phyloP scores from a whole-genome alignment of 257 asterid species.

The Primulina tabacum region DNA sequence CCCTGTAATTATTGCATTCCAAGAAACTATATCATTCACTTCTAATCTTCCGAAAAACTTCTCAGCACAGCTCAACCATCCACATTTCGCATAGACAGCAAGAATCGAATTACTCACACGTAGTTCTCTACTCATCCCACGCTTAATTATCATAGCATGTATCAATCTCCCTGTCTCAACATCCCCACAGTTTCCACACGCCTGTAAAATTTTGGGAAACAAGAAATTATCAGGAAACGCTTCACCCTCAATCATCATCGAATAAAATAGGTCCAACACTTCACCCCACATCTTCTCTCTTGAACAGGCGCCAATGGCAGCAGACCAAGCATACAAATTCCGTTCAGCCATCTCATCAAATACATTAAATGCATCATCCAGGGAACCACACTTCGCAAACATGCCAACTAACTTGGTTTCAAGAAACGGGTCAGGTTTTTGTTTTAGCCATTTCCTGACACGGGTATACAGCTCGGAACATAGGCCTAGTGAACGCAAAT shows the following conservation, averaged over 20 bases:
- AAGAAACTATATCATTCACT: conserved; percentile 56
- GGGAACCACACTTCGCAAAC: conserved; percentile 70
- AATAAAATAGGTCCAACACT: conserved; percentile 57
- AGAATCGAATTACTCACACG: conserved; percentile 67
- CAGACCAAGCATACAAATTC: conserved; percentile 73
- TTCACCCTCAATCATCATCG: conserved; percentile 59
- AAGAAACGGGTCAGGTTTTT: conserved; percentile 45
- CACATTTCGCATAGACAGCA: conserved; percentile 69
- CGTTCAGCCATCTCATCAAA: conserved; percentile 59
- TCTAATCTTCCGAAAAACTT: conserved; percentile 49
- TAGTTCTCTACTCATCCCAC: conserved; percentile 38
- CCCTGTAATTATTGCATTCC: conserved; percentile 75
- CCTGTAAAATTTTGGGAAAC: conserved; percentile 74
- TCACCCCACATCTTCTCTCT: conserved; percentile 66
- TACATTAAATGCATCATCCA: conserved; percentile 48
- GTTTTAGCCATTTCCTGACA: conserved; percentile 29
- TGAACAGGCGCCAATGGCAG: conserved; percentile 73
- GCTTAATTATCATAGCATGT: conserved; percentile 51
- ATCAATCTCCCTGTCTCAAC: conserved; percentile 61
- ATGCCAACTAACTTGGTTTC: conserved; percentile 55
- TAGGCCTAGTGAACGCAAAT: conserved; percentile 41
- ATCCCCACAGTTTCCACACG: conserved; percentile 62
- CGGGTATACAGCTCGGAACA: conserved; percentile 48
- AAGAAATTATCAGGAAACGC: conserved; percentile 58
- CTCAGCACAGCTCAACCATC: conserved; percentile 47